Conservation (phyloP, 306 rosid species). For the Styphnolobium japonicum region DNA sequence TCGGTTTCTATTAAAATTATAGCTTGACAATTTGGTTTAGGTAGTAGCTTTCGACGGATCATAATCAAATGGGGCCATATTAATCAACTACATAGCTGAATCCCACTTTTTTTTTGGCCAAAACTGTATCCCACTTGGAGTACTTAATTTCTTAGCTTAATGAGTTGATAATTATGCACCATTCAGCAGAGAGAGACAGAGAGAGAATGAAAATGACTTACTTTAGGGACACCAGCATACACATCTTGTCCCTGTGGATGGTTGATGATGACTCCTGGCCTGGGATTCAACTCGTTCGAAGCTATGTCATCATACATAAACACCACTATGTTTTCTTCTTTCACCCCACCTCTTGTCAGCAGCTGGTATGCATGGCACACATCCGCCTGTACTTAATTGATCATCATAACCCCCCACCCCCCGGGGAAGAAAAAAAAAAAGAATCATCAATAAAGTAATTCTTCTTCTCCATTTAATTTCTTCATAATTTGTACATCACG, state of each 20-base stretch:
- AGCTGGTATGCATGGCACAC: slow-evolving; percentile 91
- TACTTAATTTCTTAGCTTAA: neutral
- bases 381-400: slow-evolving; percentile 53
- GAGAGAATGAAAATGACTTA: neutral
- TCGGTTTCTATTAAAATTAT: neutral
- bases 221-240: slow-evolving; percentile 85
- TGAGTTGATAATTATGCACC: too few species aligned
- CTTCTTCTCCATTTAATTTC: too few species aligned
- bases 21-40: neutral
- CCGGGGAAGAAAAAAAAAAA: too few species aligned
- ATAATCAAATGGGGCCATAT: neutral
- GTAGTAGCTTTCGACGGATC: neutral
- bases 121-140: slow-evolving; percentile 5
- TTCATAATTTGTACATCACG: too few species aligned
- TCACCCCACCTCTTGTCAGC: slow-evolving; percentile 69
- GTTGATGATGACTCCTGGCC: slow-evolving; percentile 83
- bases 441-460: neutral
- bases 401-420: neutral
- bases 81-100: neutral
- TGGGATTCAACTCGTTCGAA: slow-evolving; percentile 50
- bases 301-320: slow-evolving; percentile 96
- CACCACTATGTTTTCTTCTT: slow-evolving; percentile 88
- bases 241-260: slow-evolving; percentile 78
- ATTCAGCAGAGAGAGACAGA: too few species aligned
- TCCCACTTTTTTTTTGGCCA: too few species aligned